These are phyloP conservation scores for Fusarium secorum DNA, from an alignment of 2,329 filamentous ascomycete genomes.

Conservation along the genomic window DNA sequence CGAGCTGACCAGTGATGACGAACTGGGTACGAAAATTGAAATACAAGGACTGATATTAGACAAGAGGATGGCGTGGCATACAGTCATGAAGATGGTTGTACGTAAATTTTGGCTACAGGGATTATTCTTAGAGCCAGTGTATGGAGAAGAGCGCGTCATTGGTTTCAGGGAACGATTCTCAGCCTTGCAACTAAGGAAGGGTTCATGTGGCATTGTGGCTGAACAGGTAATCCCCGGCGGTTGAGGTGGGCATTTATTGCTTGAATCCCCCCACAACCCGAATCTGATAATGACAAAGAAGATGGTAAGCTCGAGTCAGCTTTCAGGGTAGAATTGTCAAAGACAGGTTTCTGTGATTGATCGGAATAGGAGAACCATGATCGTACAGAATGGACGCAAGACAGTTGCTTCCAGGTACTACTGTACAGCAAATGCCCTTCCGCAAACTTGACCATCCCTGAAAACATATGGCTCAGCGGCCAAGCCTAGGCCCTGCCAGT, in stretches of 20 bases:
- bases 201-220: neutral
- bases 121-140: neutral
- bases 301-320: neutral
- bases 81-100: constrained; percentile 1
- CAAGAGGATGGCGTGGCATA: constrained; percentile 1
- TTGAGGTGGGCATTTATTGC: neutral
- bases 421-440: neutral
- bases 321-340: neutral
- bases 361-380: neutral
- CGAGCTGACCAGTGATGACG: neutral
- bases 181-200: constrained; percentile 19
- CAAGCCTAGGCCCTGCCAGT: constrained; percentile 1
- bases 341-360: neutral
- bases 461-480: constrained; percentile 11
- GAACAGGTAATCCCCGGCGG: neutral
- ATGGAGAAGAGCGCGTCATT: constrained; percentile 35
- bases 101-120: constrained; percentile 8
- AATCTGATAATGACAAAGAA: constrained; percentile 17
- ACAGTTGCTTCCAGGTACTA: neutral
- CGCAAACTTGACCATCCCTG: constrained; percentile 1
- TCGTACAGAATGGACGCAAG: neutral
- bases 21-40: neutral
- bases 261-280: constrained; percentile 31
- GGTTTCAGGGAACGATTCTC: constrained; percentile 27
- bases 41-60: neutral